Base-by-base conservation (phyloP, 1,284 basidiomycete species). In the Puccinia triticina region DNA sequence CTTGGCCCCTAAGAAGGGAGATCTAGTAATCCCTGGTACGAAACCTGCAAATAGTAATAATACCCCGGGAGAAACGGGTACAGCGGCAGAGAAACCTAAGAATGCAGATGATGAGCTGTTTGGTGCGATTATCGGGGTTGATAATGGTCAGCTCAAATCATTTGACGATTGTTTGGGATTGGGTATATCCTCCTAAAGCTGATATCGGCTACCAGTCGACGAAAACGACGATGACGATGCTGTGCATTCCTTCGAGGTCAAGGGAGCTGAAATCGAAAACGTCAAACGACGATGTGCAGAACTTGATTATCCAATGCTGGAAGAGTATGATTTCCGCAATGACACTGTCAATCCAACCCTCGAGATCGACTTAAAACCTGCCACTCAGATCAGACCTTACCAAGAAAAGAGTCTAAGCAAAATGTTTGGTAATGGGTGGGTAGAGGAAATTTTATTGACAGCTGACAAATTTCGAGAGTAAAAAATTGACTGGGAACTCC, bases 281-380 rank as follows among this genome's bases (percentile, higher is more conserved):
- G 86, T 87, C 82, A 87, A 87, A 82, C 84, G 85, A 40, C 84
- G 86, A 0, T 98, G 96, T 86, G 95, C 95, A 85, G 95, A 96
- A 84, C 90, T 98, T 61, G 94, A 97, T 86, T 94, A 95, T 84
- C 96, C 96, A 2, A 96, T 97, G 91, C 89, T 98, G 73, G 96
- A 98, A 87, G 96, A 98, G 88, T 98, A 98, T 86, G 96, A 98
- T 87, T 98, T 98, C 89, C 90, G 95, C 61, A 96, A 98, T 85
- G 96, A 98, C 87, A 94, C 93, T 0, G 89, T 94, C 84, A 98
- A 98, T 86, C 91, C 95, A 43, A 96, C 96, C 87, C 90, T 98
- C 77, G 96, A 98, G 86, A 98, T 98, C 83, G 96, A 98, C 88
- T 90, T 98, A 80, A 98, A 98, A 87, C 96, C 96, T 2, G 93